phyloP scores from a whole-genome alignment of 2,329 filamentous ascomycete species.

The Exutisphaerella laricina region DNA sequence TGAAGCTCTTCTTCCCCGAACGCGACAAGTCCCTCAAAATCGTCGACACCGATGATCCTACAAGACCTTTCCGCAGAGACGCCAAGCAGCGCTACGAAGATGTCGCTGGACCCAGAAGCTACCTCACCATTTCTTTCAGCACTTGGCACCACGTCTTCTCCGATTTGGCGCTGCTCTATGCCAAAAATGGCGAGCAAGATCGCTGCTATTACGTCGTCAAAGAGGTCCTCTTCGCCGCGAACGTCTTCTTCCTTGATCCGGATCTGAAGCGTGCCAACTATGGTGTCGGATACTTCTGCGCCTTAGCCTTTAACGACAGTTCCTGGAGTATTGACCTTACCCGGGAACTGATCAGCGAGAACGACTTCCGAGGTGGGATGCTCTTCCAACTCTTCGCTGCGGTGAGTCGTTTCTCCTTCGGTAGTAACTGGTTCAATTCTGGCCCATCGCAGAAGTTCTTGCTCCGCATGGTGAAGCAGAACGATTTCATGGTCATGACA shows the following conservation, averaged over 20 bases:
- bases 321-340: slow-evolving; percentile 69
- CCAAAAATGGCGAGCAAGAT: slow-evolving; percentile 59
- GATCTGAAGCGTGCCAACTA: slow-evolving; percentile 25
- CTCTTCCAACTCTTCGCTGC: slow-evolving; percentile 77
- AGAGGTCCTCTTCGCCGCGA: slow-evolving; percentile 67
- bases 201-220: slow-evolving; percentile 77
- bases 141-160: slow-evolving; percentile 88
- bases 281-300: slow-evolving; percentile 53
- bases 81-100: slow-evolving; percentile 17
- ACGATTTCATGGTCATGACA: slow-evolving; percentile 64
- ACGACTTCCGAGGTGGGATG: slow-evolving; percentile 64
- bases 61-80: slow-evolving; percentile 1
- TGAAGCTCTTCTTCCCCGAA: slow-evolving; percentile 54
- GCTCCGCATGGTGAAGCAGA: slow-evolving; percentile 81
- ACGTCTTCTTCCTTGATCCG: slow-evolving; percentile 65
- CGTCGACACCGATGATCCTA: background rate
- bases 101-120: slow-evolving; percentile 45
- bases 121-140: slow-evolving; percentile 73
- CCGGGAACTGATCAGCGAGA: slow-evolving; percentile 76
- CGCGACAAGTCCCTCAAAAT: slow-evolving; percentile 36
- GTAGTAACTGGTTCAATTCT: slow-evolving; percentile 69
- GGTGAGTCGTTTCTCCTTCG: slow-evolving; percentile 69
- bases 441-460: slow-evolving; percentile 86
- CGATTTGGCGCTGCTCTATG: slow-evolving; percentile 74
- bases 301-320: slow-evolving; percentile 70